phyloP scores from a whole-genome alignment of 305 asterid genomes.

The Solanum hybrid region DNA sequence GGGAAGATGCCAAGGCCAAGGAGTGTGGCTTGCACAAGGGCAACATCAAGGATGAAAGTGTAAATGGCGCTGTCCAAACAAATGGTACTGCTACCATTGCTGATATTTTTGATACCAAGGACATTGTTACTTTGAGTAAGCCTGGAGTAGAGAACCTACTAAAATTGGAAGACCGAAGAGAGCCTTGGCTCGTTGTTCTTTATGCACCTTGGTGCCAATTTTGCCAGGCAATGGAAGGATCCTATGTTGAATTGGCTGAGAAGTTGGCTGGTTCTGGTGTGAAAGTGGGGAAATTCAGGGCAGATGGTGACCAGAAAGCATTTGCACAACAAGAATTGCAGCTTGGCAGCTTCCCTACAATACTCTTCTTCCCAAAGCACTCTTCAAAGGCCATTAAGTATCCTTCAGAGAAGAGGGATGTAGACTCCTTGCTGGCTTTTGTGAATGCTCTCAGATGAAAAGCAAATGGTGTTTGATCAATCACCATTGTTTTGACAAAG shows the following conservation, averaged over 20 bases:
- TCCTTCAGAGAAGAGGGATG: conserved; percentile 83
- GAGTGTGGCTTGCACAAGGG: conserved; percentile 98
- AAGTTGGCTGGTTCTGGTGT: conserved; percentile 55
- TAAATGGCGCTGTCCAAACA: conserved; percentile 28
- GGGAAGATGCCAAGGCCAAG: conserved; percentile 97
- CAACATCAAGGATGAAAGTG: conserved; percentile 53
- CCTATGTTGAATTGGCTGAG: conserved; percentile 62
- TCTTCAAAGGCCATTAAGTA: conserved; percentile 62
- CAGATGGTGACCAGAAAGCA: conserved; percentile 85
- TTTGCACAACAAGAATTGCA: conserved; percentile 71
- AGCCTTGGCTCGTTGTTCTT: conserved; percentile 82
- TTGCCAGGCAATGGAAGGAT: conserved; percentile 81
- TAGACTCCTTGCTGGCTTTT: conserved; percentile 70
- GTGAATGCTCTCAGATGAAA: conserved; percentile 64
- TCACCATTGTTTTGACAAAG: neutral
- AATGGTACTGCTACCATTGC: conserved; percentile 30
- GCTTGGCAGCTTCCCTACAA: conserved; percentile 78
- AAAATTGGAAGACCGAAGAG: conserved; percentile 56
- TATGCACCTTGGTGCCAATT: conserved; percentile 97
- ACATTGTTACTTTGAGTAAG: conserved; percentile 52
- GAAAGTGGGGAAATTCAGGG: conserved; percentile 83
- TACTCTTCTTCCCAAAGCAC: conserved; percentile 78
- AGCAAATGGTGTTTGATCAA: neutral
- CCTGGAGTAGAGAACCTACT: conserved; percentile 77
- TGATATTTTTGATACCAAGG: conserved; percentile 44